phyloP scores from a whole-genome alignment of 2,329 filamentous ascomycete genomes.

The Botrytis squamosa region DNA sequence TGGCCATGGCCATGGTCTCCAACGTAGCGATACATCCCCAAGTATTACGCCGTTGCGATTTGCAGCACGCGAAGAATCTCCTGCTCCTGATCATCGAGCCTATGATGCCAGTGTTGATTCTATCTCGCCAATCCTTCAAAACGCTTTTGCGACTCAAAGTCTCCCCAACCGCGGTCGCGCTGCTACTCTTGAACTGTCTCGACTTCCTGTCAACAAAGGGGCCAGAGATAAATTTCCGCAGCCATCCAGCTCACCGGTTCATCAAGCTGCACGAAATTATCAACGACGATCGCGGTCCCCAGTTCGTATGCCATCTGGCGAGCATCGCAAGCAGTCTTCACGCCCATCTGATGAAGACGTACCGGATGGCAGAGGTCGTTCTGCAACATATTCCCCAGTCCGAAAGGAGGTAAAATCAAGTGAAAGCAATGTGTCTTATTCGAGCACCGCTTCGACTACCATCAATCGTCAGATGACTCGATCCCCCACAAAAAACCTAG shows the following conservation, averaged over 20 bases:
- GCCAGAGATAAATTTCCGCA: background rate
- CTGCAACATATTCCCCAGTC: background rate
- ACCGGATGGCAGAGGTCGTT: background rate
- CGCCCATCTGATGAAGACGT: slow-evolving; percentile 2
- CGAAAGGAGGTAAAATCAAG: background rate
- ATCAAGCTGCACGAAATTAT: slow-evolving; percentile 1
- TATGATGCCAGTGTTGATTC: slow-evolving; percentile 7
- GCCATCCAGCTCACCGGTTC: slow-evolving; percentile 1
- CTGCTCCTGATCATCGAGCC: background rate
- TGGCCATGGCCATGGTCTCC: slow-evolving; percentile 21
- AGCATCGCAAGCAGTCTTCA: background rate
- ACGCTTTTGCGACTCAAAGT: background rate
- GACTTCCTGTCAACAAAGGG: background rate
- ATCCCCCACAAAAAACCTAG: slow-evolving; percentile 27
- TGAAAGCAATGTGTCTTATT: slow-evolving; percentile 5
- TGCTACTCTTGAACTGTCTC: slow-evolving; percentile 2
- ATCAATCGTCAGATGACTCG: slow-evolving; percentile 24
- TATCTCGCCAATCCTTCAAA: slow-evolving; percentile 7
- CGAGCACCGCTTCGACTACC: slow-evolving; percentile 1
- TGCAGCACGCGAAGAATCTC: background rate
- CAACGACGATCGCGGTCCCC: slow-evolving; percentile 10
- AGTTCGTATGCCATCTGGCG: background rate
- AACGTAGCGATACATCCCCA: slow-evolving; percentile 30
- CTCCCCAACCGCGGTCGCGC: slow-evolving; percentile 1
- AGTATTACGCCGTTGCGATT: slow-evolving; percentile 17